Evolutionary conservation across 1,284 basidiomycete species (phyloP).

Genomic region (Trametes pubescens): DNA sequence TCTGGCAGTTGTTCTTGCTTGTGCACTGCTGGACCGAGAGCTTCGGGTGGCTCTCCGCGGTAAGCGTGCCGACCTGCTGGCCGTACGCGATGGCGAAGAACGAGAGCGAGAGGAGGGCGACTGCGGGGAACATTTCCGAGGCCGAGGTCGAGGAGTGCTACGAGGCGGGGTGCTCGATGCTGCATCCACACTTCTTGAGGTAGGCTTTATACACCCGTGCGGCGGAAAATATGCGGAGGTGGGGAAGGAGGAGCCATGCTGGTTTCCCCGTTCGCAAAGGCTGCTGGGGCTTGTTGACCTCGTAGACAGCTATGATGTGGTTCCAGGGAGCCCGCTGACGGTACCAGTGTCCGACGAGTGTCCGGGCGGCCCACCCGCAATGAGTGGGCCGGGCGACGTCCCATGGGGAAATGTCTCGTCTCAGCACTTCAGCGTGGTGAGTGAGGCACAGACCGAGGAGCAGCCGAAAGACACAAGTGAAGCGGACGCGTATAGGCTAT

Average conservation of each 20-base stretch:
- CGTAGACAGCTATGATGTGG: neutral
- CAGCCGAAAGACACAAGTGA: slow-evolving; percentile 13
- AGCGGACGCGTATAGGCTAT: slow-evolving; percentile 3
- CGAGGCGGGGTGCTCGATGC: slow-evolving; percentile 23
- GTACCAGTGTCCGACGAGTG: slow-evolving; percentile 19
- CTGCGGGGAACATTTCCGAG: slow-evolving; percentile 37
- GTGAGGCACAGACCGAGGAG: slow-evolving; percentile 20
- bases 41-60: slow-evolving; percentile 46
- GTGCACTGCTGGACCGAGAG: slow-evolving; percentile 43
- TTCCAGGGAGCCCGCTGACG: slow-evolving; percentile 7
- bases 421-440: neutral
- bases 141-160: slow-evolving; percentile 11
- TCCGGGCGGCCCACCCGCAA: slow-evolving; percentile 13
- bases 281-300: neutral
- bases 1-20: slow-evolving; percentile 26
- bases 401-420: neutral
- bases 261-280: slow-evolving; percentile 19
- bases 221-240: slow-evolving; percentile 28
- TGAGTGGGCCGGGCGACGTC: neutral
- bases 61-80: slow-evolving; percentile 47
- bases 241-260: neutral
- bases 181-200: neutral
- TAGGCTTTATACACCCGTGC: slow-evolving; percentile 17
- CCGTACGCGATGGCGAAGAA: slow-evolving; percentile 38
- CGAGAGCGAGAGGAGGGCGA: slow-evolving; percentile 39